A percentile compares a stretch with the other conserved stretches of the same genome.
Conservation (phyloP, 2,329 filamentous ascomycete genomes). For the Cryphonectria radicalis region DNA sequence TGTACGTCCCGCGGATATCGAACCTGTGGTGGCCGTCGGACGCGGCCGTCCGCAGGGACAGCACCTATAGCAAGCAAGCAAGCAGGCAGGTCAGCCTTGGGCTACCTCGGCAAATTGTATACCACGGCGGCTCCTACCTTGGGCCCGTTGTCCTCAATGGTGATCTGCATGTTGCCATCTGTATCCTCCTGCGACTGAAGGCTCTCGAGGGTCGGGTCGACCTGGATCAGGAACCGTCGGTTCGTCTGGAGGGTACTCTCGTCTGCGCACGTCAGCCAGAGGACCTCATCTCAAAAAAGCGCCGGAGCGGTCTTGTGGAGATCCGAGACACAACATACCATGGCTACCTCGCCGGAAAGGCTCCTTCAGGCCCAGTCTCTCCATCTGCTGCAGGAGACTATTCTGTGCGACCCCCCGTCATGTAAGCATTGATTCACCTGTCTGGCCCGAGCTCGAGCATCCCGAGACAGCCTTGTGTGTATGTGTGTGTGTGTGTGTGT, state of each 20-base stretch:
- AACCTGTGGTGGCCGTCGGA: conserved; percentile 87
- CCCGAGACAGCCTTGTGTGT: neutral
- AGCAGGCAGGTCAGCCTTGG: conserved; percentile 28
- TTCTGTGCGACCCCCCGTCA: conserved; percentile 45
- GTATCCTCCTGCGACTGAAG: conserved; percentile 88
- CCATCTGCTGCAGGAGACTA: conserved; percentile 57
- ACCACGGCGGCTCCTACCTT: conserved; percentile 61
- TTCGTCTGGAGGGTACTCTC: conserved; percentile 67
- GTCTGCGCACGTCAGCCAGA: conserved; percentile 56
- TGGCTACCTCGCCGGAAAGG: conserved; percentile 64
- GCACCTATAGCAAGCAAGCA: conserved; percentile 55
- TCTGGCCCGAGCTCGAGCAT: neutral
- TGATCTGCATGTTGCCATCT: conserved; percentile 94
- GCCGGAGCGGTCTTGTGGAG: neutral
- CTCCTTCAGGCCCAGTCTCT: conserved; percentile 55
- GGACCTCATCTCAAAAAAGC: neutral
- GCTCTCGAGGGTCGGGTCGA: conserved; percentile 79
- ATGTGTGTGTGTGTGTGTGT: neutral
- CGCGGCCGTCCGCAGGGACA: conserved; percentile 81
- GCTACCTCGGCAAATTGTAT: neutral
- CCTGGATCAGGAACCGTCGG: conserved; percentile 83
- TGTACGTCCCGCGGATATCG: conserved; percentile 94
- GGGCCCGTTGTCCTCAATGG: conserved; percentile 91
- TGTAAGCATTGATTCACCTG: conserved; percentile 37
- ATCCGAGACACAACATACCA: conserved; percentile 45